Evolutionary conservation across 208 protist genomes (phyloP).

Genomic region (Kentomonas sorsogonicus): DNA sequence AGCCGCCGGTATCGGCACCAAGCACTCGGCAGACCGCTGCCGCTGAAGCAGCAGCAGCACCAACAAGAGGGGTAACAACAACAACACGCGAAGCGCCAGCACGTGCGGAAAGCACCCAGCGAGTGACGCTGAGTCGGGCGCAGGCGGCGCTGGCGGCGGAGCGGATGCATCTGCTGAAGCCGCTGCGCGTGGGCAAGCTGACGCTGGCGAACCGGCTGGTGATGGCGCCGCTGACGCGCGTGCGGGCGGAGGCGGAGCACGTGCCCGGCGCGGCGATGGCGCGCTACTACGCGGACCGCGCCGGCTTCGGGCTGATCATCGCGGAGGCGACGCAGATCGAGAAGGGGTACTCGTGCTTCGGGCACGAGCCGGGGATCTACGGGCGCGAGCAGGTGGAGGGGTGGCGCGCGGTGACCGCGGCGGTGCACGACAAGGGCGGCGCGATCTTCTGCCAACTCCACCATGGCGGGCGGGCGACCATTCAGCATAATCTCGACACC

Average conservation of each 20-base stretch:
- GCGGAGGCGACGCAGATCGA: constrained; percentile 55
- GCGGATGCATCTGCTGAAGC: constrained; percentile 16
- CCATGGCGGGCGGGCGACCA: constrained; percentile 40
- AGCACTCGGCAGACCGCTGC: no score
- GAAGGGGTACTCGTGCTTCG: constrained; percentile 25
- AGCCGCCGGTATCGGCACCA: no score
- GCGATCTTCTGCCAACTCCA: constrained; percentile 43
- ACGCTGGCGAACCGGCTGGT: constrained; percentile 42
- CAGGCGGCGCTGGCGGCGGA: no score
- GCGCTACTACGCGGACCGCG: constrained; percentile 53
- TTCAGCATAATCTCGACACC: constrained; percentile 22
- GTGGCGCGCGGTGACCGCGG: constrained; percentile 51
- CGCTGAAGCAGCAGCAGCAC: no score
- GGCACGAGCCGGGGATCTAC: constrained; percentile 47
- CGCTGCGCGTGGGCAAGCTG: constrained; percentile 25
- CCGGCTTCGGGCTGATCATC: constrained; percentile 48
- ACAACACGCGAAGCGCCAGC: no score
- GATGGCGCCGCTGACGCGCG: constrained; percentile 46
- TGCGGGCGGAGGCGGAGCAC: constrained; percentile 35
- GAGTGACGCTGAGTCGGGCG: no score
- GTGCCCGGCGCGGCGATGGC: constrained; percentile 31
- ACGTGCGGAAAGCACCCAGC: no score
- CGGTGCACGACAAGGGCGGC: constrained; percentile 54
- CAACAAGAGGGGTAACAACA: no score
- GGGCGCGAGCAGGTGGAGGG: constrained; percentile 34